Evolutionary conservation across 768 basidiomycete genomes (phyloP).

Genomic region (Calocybe indica): DNA sequence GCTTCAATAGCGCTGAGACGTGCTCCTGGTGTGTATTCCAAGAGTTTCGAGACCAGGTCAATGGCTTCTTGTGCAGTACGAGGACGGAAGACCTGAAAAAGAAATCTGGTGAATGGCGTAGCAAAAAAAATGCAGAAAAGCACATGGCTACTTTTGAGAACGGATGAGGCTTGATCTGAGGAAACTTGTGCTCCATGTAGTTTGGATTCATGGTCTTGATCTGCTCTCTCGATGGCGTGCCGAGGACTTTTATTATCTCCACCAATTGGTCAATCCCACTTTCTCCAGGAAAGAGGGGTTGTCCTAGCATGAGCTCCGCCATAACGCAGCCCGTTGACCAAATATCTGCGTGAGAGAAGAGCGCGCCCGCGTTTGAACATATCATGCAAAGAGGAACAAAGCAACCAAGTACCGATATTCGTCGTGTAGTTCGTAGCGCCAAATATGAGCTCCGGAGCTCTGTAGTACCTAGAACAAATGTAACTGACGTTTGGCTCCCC

Average conservation of each 20-base stretch:
- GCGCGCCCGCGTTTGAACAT: not conserved
- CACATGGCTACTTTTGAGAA: constrained; percentile 77
- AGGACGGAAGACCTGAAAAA: constrained; percentile 86
- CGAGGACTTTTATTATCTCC: constrained; percentile 99
- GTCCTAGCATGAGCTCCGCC: constrained; percentile 99
- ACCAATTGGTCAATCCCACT: constrained; percentile 98
- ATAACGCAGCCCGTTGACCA: constrained; percentile 99
- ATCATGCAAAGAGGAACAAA: not conserved
- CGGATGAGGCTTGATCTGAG: constrained; percentile 99
- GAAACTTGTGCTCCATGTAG: constrained; percentile 99
- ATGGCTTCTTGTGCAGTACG: constrained; percentile 96
- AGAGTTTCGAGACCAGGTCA: constrained; percentile 87
- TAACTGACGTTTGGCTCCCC: constrained; percentile 99
- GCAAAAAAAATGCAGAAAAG: constrained; percentile 1
- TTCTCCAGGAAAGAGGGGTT: constrained; percentile 98
- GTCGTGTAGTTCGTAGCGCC: constrained; percentile 99
- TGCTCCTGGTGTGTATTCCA: constrained; percentile 97
- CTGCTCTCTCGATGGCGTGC: constrained; percentile 96
- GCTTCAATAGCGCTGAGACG: constrained; percentile 87
- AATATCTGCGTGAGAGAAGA: constrained; percentile 56
- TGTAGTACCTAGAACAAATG: constrained; percentile 99
- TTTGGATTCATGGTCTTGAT: constrained; percentile 99
- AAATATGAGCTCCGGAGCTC: constrained; percentile 98
- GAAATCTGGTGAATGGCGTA: constrained; percentile 6
- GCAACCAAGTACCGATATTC: constrained; percentile 76